Percentiles rank a stretch among this genome's conserved stretches.
phyloP scores from a whole-genome alignment of 192 early-diverging fungal genomes.

The Umbelopsis ramanniana region DNA sequence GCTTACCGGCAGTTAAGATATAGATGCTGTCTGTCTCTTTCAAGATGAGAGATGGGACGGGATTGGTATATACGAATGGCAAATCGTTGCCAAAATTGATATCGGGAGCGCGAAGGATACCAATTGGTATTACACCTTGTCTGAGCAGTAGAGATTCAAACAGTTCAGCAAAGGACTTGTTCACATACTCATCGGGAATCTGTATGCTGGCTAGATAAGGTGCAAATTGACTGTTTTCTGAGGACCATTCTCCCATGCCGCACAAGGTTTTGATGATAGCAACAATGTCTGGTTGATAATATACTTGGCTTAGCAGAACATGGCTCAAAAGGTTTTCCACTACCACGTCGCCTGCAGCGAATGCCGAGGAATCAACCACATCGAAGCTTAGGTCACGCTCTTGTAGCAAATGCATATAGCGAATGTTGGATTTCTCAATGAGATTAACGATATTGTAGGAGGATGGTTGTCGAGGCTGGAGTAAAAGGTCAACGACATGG shows the following conservation, averaged over 20 bases:
- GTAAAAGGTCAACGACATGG: conserved; percentile 60
- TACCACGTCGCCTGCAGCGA: conserved; percentile 68
- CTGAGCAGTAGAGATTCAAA: conserved; percentile 54
- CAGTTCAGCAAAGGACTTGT: conserved; percentile 52
- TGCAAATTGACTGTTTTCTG: conserved; percentile 15
- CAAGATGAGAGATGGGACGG: conserved; percentile 58
- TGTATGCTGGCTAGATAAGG: conserved; percentile 44
- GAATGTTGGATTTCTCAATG: conserved; percentile 58
- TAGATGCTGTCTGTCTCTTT: conserved; percentile 62
- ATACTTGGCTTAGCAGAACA: conserved; percentile 54
- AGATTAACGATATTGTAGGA: conserved; percentile 50
- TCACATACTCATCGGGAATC: conserved; percentile 52
- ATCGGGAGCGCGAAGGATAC: conserved; percentile 49
- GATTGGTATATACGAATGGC: conserved; percentile 75
- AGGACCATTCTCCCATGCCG: conserved; percentile 49
- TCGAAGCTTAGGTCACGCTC: conserved; percentile 45
- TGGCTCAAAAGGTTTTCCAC: conserved; percentile 57
- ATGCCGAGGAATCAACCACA: conserved; percentile 60
- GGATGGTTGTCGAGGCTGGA: conserved; percentile 35
- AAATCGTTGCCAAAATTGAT: conserved; percentile 57
- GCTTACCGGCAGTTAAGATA: conserved; percentile 39
- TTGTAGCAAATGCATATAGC: conserved; percentile 55
- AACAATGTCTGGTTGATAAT: conserved; percentile 60
- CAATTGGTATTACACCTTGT: conserved; percentile 61
- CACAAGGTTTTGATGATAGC: conserved; percentile 65